Conservation (phyloP, 176 grass and related monocot species). For the Triticum aestivum region IWGSC_CS_RefSeq_v2.1 NC_057809.1:464394961-464395460, state of each 20-base stretch:
- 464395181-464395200: conserved; percentile 27
- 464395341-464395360: background rate
- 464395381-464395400: conserved; percentile 7
- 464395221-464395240: background rate
- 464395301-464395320: background rate
- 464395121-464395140: conserved; percentile 2
- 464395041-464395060: background rate
- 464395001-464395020: background rate
- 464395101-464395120: background rate
- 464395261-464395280: conserved; percentile 1
- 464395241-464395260: conserved; percentile 1
- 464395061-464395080: background rate
- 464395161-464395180: background rate
- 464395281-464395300: conserved; percentile 34
- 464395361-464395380: background rate
- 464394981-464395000: background rate
- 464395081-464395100: background rate
- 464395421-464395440: conserved; percentile 15
- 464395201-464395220: conserved; percentile 11
- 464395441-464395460: conserved; percentile 14
- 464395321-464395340: background rate
- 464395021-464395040: background rate
- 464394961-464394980: background rate
- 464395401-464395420: conserved; percentile 27
- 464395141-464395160: conserved; percentile 4